These are phyloP conservation scores for Talaromyces sp. DNA, from an alignment of 2,329 filamentous ascomycete genomes.

Conservation along the genomic window DNA sequence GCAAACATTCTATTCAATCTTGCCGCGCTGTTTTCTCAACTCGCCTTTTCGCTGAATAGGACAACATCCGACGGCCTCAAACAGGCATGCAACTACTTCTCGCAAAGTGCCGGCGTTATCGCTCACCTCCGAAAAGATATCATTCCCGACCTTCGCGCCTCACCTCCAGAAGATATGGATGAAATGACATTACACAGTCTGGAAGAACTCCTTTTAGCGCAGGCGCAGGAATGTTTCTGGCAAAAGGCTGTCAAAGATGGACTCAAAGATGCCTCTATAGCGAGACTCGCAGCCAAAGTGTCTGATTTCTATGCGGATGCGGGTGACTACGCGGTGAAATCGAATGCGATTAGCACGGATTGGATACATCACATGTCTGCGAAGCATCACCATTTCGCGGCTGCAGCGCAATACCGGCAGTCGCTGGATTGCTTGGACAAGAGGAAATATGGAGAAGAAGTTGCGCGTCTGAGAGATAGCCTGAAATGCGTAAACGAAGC, in stretches of 20 bases:
- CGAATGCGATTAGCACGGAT: constrained; percentile 81
- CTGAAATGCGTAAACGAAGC: constrained; percentile 80
- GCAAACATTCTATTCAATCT: constrained; percentile 93
- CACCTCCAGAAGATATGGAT: constrained; percentile 95
- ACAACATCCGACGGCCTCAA: constrained; percentile 79
- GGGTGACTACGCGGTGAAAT: constrained; percentile 81
- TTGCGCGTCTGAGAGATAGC: constrained; percentile 79
- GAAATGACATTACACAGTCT: constrained; percentile 78
- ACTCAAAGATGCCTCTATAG: constrained; percentile 87
- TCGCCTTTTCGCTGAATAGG: constrained; percentile 76
- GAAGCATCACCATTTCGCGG: constrained; percentile 96
- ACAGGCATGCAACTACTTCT: constrained; percentile 84
- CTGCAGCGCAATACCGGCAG: constrained; percentile 87
- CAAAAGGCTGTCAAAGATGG: constrained; percentile 92
- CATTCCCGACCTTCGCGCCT: constrained; percentile 75
- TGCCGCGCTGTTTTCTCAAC: constrained; percentile 86
- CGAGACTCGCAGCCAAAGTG: constrained; percentile 84
- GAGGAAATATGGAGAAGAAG: constrained; percentile 90
- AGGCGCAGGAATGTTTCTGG: constrained; percentile 98
- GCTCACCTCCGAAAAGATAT: constrained; percentile 71
- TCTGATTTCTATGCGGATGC: constrained; percentile 86
- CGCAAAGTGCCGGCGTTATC: constrained; percentile 79
- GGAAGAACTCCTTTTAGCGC: constrained; percentile 78
- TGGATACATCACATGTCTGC: constrained; percentile 98
- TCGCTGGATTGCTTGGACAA: constrained; percentile 91